Percentiles rank a stretch among this genome's conserved stretches.
These are phyloP conservation scores for Sporothrix phasma DNA, from an alignment of 2,329 filamentous ascomycete genomes.

Conservation along the genomic window DNA sequence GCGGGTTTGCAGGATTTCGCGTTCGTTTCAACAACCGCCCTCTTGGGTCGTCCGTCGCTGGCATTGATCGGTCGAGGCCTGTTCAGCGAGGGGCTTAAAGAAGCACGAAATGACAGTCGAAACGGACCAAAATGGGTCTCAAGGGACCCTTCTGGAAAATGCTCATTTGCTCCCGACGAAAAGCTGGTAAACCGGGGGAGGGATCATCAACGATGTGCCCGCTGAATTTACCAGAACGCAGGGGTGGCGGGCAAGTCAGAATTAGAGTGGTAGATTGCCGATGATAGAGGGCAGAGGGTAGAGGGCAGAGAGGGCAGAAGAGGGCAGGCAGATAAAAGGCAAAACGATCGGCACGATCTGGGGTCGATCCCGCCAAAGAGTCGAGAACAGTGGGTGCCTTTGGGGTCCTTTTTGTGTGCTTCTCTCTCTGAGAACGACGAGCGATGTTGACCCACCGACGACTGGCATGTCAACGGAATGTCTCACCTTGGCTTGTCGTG, in stretches of 20 bases:
- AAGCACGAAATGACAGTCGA: no score
- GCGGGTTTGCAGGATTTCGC: not conserved
- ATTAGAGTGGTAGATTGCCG: no score
- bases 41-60: no score
- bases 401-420: no score
- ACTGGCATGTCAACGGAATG: conserved; percentile 2
- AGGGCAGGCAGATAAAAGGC: not conserved
- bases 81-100: no score
- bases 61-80: no score
- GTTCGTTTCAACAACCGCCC: no score
- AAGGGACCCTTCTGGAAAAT: not conserved
- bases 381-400: no score
- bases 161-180: not conserved
- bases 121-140: no score
- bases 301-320: not conserved
- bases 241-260: not conserved
- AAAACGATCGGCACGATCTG: not conserved
- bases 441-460: no score
- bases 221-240: not conserved
- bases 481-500: not conserved
- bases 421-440: no score
- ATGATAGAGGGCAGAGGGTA: not conserved
- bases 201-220: not conserved
- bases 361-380: no score
- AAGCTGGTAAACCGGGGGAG: not conserved